These are phyloP conservation scores for Metarhizium anisopliae DNA, from an alignment of 2,329 filamentous ascomycete genomes.

Conservation along the genomic window DNA sequence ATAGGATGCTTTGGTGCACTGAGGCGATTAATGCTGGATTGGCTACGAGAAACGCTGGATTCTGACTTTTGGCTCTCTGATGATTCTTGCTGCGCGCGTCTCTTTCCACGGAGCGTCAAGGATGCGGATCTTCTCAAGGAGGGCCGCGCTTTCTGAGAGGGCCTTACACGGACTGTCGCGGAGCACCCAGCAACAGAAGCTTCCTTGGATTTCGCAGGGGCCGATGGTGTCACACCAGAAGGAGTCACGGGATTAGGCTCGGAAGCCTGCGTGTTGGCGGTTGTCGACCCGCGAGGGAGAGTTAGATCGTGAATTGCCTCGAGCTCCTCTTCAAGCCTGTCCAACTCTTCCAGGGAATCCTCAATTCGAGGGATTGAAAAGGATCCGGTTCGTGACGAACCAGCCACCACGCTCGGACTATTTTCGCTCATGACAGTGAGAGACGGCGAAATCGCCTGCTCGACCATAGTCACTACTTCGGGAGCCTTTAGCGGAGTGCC, in stretches of 20 bases:
- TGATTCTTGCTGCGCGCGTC: constrained; percentile 8
- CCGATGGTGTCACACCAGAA: constrained; percentile 10
- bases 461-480: constrained; percentile 20
- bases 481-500: constrained; percentile 18
- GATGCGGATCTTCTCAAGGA: constrained; percentile 34
- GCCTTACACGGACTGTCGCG: constrained; percentile 32
- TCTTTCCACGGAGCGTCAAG: constrained; percentile 25
- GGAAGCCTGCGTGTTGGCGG: constrained; percentile 10
- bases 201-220: constrained; percentile 14
- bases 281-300: constrained; percentile 21
- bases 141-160: constrained; percentile 25
- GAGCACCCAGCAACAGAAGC: constrained; percentile 23
- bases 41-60: constrained; percentile 11
- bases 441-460: constrained; percentile 24
- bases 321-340: constrained; percentile 52
- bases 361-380: constrained; percentile 44
- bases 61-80: constrained; percentile 9
- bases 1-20: constrained; percentile 30
- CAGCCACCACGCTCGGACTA: constrained; percentile 24
- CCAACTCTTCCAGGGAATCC: constrained; percentile 54
- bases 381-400: constrained; percentile 21
- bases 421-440: constrained; percentile 21
- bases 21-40: constrained; percentile 10
- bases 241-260: constrained; percentile 11
- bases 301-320: constrained; percentile 41